Percentiles rank a stretch among this genome's conserved stretches.
Conservation (phyloP, 2,329 filamentous ascomycete genomes). For the Exserohilum rostratum region DNA sequence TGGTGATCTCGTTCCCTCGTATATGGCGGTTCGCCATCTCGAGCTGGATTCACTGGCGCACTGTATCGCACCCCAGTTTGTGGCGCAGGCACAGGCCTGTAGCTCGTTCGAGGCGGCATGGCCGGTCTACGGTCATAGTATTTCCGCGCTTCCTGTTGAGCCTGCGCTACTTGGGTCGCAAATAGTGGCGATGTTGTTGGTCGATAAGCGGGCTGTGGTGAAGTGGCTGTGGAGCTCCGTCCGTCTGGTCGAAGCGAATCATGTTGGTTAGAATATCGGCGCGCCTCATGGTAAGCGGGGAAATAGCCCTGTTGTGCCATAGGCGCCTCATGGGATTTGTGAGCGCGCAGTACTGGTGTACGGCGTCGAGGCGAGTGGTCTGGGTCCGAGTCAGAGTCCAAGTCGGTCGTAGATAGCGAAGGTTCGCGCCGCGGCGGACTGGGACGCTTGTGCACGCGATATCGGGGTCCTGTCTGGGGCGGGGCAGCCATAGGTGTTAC, state of each 20-base stretch:
- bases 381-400: slow-evolving; percentile 39
- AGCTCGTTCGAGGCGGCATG: slow-evolving; percentile 34
- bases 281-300: slow-evolving; percentile 38
- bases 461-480: slow-evolving; percentile 29
- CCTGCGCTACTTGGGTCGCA: slow-evolving; percentile 53
- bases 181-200: slow-evolving; percentile 56
- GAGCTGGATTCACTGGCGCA: slow-evolving; percentile 23
- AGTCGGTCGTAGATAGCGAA: slow-evolving; percentile 42
- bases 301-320: slow-evolving; percentile 49
- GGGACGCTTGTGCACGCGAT: slow-evolving; percentile 39
- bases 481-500: slow-evolving; percentile 35
- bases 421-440: slow-evolving; percentile 41
- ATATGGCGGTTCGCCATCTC: slow-evolving; percentile 32
- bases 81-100: slow-evolving; percentile 27
- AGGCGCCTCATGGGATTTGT: slow-evolving; percentile 52
- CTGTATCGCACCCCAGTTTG: slow-evolving; percentile 32
- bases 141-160: slow-evolving; percentile 35
- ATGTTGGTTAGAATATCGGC: slow-evolving; percentile 36
- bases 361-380: slow-evolving; percentile 34
- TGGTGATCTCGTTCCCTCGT: slow-evolving; percentile 22
- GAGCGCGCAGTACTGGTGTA: slow-evolving; percentile 46
- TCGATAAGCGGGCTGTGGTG: slow-evolving; percentile 47
- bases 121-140: slow-evolving; percentile 40
- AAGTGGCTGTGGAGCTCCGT: slow-evolving; percentile 23
- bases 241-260: slow-evolving; percentile 21